A percentile compares a stretch with the other conserved stretches of the same genome.
These are phyloP conservation scores for Talaromyces rugulosus DNA, from an alignment of 2,329 filamentous ascomycete species.

Conservation along the genomic window DNA sequence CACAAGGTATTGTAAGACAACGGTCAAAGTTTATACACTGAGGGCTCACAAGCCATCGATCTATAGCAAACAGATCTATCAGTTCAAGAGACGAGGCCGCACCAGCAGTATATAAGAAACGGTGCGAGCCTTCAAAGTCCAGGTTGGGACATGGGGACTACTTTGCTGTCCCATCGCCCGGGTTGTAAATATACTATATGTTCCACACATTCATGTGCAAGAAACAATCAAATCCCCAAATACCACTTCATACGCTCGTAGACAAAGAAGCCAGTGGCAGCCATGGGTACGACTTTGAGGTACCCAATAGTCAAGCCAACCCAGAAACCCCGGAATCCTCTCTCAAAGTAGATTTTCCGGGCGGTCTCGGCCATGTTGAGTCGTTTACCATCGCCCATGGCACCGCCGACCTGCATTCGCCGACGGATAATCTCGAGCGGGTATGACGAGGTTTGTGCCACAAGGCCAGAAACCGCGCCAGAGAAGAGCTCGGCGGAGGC, in stretches of 20 bases:
- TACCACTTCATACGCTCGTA: conserved; percentile 62
- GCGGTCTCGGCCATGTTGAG: conserved; percentile 76
- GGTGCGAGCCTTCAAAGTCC: background rate
- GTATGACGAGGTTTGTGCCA: conserved; percentile 90
- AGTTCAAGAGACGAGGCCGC: background rate
- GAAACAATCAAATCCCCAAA: conserved; percentile 53
- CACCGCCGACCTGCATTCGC: conserved; percentile 93
- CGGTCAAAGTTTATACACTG: background rate
- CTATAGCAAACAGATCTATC: background rate
- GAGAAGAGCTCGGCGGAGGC: conserved; percentile 83
- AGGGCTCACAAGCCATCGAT: background rate
- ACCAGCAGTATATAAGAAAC: background rate
- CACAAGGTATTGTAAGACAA: background rate
- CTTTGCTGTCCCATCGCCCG: background rate
- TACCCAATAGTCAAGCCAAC: conserved; percentile 93
- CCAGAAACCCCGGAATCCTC: conserved; percentile 78
- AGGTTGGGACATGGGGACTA: background rate
- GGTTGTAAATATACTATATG: background rate
- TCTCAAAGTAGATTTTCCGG: conserved; percentile 67
- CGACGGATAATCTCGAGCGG: conserved; percentile 88
- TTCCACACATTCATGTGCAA: background rate
- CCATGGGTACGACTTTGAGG: conserved; percentile 88
- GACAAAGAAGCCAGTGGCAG: conserved; percentile 65
- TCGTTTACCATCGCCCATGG: conserved; percentile 82
- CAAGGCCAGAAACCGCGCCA: conserved; percentile 79